Conservation (phyloP, 176 grass and related monocot genomes). For the Oryza coarctata region DNA sequence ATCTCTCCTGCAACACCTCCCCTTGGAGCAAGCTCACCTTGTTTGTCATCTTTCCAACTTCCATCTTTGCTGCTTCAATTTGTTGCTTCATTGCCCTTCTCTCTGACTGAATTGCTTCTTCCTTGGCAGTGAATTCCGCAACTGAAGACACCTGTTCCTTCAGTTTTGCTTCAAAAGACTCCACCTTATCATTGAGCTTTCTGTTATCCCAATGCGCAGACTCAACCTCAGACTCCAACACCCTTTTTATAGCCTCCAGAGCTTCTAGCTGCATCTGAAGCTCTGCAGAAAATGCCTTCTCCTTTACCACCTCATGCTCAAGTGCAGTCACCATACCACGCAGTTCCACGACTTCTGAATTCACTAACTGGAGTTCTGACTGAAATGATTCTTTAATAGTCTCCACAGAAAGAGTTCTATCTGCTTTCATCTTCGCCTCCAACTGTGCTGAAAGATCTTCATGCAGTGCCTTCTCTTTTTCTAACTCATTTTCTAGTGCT, state of each 20-base stretch:
- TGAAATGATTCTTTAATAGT: conserved; percentile 54
- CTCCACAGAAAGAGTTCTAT: conserved; percentile 40
- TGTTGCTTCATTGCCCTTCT: conserved; percentile 50
- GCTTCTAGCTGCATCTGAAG: conserved; percentile 55
- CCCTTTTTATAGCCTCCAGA: conserved; percentile 47
- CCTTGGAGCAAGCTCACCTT: conserved; percentile 65
- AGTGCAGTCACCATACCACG: conserved; percentile 45
- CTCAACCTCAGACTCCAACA: conserved; percentile 53
- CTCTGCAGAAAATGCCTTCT: conserved; percentile 72
- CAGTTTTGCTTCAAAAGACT: conserved; percentile 53
- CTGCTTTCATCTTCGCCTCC: conserved; percentile 26
- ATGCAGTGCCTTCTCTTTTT: conserved; percentile 59
- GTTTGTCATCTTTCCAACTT: conserved; percentile 54
- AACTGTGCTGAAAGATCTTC: conserved; percentile 47
- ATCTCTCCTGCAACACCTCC: conserved; percentile 60
- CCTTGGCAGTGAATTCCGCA: conserved; percentile 48
- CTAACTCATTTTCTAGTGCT: conserved; percentile 47
- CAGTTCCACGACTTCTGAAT: conserved; percentile 51
- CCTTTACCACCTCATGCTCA: conserved; percentile 62
- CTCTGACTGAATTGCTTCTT: conserved; percentile 49
- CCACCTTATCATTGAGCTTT: conserved; percentile 50
- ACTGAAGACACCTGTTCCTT: conserved; percentile 48
- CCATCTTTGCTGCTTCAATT: conserved; percentile 52
- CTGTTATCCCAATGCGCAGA: conserved; percentile 41
- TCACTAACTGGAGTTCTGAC: conserved; percentile 54